Evolutionary conservation across 2,329 filamentous ascomycete species (phyloP), one percentile per base, ranked within the genome.

Genomic region (Colletotrichum cereale): DNA sequence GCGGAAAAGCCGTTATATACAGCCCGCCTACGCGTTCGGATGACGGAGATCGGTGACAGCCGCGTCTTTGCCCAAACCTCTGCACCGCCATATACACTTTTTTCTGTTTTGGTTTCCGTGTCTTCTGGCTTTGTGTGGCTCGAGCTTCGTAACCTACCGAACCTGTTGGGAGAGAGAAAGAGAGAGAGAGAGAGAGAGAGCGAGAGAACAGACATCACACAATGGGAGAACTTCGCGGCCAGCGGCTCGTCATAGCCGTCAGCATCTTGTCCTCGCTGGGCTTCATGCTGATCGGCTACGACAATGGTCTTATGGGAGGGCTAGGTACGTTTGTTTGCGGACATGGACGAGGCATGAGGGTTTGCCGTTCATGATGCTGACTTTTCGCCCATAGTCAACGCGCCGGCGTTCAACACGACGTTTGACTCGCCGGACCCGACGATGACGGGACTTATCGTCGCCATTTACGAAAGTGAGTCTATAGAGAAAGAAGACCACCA

Each of bases 261-360:
- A 84, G 82, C 29, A 75, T 80, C 10, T 75, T 86, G 73, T 84
- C 84, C 0, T 86, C 82, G 38, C 72, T 86, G 48, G 83, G 84
- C 0, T 86, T 86, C 69, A 79, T 86, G 74, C 79, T 86, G 44
- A 86, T 86, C 52, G 85, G 85, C 26, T 85, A 80, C 71, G 84
- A 85, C 70, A 85, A 85, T 78, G 84, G 83, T 5, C 75, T 85
- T 3, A 82, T 84, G 82, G 82, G 81, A 70, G 82, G 82, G 36
- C 76, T 78, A 8, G 77, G 79, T 77, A 62, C 16, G 71, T 55
- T 6, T n/a, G n/a, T n/a, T 29, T 14, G 14, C 40, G 8, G 38
- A 47, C 11, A 24, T 10, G 2, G 0, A 42, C 4, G 29, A 36
- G 42, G 2, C 18, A n/a, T n/a, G n/a, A 34, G 5, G 18, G 24